phyloP scores from a whole-genome alignment of 2,329 filamentous ascomycete genomes.

The Dactylellina sp. region DNA sequence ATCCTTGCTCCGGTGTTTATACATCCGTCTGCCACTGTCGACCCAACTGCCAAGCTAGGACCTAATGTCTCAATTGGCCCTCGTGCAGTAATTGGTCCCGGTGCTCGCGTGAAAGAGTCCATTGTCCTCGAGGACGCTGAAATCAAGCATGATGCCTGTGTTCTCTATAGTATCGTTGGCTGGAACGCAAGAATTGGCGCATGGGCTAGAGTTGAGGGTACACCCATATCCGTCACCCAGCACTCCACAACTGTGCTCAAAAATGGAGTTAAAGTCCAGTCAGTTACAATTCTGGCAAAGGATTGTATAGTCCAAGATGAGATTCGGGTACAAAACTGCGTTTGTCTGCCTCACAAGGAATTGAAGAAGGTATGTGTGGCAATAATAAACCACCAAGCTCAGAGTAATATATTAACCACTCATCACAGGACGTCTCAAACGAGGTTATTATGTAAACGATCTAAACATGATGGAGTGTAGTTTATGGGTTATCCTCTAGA shows the following conservation, averaged over 20 bases:
- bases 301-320: slow-evolving; percentile 95
- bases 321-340: slow-evolving; percentile 95
- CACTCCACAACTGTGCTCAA: slow-evolving; percentile 96
- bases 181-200: slow-evolving; percentile 96
- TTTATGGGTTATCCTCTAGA: neutral
- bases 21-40: slow-evolving; percentile 81
- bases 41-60: slow-evolving; percentile 94
- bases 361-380: slow-evolving; percentile 74
- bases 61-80: slow-evolving; percentile 97
- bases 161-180: slow-evolving; percentile 95
- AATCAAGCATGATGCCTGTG: slow-evolving; percentile 95
- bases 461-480: neutral
- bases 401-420: slow-evolving; percentile 67
- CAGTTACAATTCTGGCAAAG: slow-evolving; percentile 96
- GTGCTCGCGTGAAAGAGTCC: slow-evolving; percentile 88
- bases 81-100: slow-evolving; percentile 84
- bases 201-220: slow-evolving; percentile 98
- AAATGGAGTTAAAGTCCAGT: slow-evolving; percentile 98
- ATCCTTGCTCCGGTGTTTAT: slow-evolving; percentile 54
- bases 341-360: slow-evolving; percentile 98
- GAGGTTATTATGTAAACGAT: slow-evolving; percentile 86
- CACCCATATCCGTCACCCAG: slow-evolving; percentile 84
- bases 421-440: slow-evolving; percentile 79
- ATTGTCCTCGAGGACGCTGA: slow-evolving; percentile 95
- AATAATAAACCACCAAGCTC: neutral